Conservation (phyloP, 192 early-diverging fungal genomes). For the Backusella tarrabulga region DNA sequence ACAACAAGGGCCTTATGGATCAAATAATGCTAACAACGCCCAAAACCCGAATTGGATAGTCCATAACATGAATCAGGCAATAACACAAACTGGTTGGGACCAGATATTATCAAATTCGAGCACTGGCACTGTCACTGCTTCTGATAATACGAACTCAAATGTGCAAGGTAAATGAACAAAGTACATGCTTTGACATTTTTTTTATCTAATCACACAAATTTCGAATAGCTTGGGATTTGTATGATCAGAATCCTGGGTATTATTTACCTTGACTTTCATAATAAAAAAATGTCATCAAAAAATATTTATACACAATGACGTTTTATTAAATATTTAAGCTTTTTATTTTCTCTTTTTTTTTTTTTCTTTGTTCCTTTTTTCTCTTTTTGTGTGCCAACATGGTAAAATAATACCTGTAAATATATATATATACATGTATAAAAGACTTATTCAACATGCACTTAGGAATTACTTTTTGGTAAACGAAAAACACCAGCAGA, state of each 20-base stretch:
- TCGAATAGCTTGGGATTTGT: not conserved
- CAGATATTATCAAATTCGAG: not conserved
- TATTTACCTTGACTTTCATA: not conserved
- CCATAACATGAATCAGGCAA: not conserved
- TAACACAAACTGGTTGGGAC: not conserved
- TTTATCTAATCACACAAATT: not conserved
- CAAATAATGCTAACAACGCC: not conserved
- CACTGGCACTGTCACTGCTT: not conserved
- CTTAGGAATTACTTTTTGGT: constrained; percentile 71
- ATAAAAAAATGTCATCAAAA: too few relatives aligned
- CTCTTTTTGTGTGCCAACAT: not conserved
- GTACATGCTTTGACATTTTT: not conserved
- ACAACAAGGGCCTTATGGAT: not conserved
- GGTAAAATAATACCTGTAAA: not conserved
- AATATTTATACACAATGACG: too few relatives aligned
- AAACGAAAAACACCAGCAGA: constrained; percentile 85
- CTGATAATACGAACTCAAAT: not conserved
- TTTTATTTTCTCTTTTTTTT: not conserved
- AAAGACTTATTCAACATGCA: not conserved
- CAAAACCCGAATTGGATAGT: not conserved
- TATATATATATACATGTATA: too few relatives aligned
- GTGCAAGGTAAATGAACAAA: not conserved
- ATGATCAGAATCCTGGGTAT: not conserved
- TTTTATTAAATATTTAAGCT: too few relatives aligned
- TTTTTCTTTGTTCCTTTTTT: not conserved